A percentile compares a stretch with the other conserved stretches of the same genome.
These are phyloP conservation scores for Pestalotiopsis fici DNA, from an alignment of 2,329 filamentous ascomycete species.

Conservation along the genomic window DNA sequence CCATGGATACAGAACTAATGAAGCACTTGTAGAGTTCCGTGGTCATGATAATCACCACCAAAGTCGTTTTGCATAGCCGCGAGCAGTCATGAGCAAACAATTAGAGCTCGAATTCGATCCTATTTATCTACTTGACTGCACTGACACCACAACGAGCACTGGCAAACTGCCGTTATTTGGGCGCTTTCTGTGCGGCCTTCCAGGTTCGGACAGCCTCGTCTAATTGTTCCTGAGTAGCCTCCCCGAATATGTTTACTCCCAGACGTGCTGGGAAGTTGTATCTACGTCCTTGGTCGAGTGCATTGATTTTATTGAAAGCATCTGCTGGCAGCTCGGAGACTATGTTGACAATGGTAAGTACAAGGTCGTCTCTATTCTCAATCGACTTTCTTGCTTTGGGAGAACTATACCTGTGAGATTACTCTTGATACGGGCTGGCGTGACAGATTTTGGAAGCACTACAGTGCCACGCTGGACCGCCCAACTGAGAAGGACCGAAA, in stretches of 20 bases:
- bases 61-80: background rate
- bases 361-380: background rate
- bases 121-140: background rate
- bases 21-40: too few species aligned
- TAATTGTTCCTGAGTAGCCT: slow-evolving; percentile 36
- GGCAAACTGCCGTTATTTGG: background rate
- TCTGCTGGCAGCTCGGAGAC: slow-evolving; percentile 24
- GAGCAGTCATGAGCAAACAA: background rate
- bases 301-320: slow-evolving; percentile 37
- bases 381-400: background rate
- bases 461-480: slow-evolving; percentile 53
- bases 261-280: slow-evolving; percentile 44
- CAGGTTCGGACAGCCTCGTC: slow-evolving; percentile 34
- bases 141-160: background rate
- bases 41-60: too few species aligned
- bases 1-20: too few species aligned
- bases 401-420: slow-evolving; percentile 37
- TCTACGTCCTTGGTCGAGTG: slow-evolving; percentile 37
- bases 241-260: slow-evolving; percentile 44
- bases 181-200: slow-evolving; percentile 27
- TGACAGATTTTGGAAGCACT: slow-evolving; percentile 57
- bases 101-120: background rate
- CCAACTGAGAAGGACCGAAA: slow-evolving; percentile 56
- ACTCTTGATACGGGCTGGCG: slow-evolving; percentile 47
- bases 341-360: background rate